Conservation (phyloP, 2,329 filamentous ascomycete species). For the Penicillium brasilianum region DNA sequence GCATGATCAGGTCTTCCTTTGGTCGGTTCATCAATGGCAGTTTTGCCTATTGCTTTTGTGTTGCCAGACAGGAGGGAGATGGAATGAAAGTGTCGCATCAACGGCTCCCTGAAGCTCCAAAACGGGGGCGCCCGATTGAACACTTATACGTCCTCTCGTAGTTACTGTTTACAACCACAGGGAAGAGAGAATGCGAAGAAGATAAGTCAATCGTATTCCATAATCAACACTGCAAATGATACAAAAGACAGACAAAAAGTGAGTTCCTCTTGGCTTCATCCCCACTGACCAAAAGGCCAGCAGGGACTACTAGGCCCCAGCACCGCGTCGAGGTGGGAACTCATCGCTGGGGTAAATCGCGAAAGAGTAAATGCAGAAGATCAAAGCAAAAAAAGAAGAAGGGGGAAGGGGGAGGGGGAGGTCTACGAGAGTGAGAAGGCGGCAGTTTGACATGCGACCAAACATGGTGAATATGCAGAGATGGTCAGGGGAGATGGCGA, state of each 20-base stretch:
- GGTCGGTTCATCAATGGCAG: too few relatives aligned
- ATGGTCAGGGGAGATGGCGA: neutral
- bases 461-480: neutral
- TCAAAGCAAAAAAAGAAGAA: neutral
- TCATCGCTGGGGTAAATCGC: conserved; percentile 16
- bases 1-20: neutral
- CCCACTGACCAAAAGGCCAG: neutral
- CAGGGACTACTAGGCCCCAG: conserved; percentile 22
- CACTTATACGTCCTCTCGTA: neutral
- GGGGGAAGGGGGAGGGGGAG: neutral
- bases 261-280: conserved; percentile 23
- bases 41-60: neutral
- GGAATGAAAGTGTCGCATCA: neutral
- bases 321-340: conserved; percentile 26
- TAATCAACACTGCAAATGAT: neutral
- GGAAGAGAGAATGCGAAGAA: neutral
- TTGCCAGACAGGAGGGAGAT: neutral
- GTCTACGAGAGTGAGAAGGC: neutral
- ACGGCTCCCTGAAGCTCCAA: neutral
- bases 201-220: neutral
- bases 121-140: neutral
- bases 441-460: too few relatives aligned
- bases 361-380: conserved; percentile 9
- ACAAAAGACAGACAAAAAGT: neutral
- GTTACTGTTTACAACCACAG: neutral